These are phyloP conservation scores for Paraphaeosphaeria minitans DNA, from an alignment of 2,329 filamentous ascomycete genomes.

Conservation along the genomic window DNA sequence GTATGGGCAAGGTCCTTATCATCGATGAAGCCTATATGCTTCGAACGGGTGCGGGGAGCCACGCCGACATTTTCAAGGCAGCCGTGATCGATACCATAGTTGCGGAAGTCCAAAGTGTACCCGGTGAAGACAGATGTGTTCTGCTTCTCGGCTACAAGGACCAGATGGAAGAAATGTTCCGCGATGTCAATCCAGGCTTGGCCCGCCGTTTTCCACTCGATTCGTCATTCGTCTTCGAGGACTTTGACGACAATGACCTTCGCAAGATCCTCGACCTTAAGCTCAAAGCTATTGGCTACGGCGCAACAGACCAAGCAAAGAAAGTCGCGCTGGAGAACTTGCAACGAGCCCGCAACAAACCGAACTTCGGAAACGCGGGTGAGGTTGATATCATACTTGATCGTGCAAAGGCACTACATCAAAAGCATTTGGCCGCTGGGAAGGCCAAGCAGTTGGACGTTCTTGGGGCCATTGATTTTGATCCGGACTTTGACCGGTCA, in stretches of 20 bases:
- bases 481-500: constrained; percentile 62
- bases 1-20: constrained; percentile 74
- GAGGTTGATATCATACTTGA: constrained; percentile 74
- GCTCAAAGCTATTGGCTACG: constrained; percentile 61
- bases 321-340: constrained; percentile 63
- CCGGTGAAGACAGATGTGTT: constrained; percentile 74
- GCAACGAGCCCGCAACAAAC: constrained; percentile 63
- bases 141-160: constrained; percentile 73
- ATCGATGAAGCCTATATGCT: constrained; percentile 82
- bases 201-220: constrained; percentile 67
- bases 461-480: constrained; percentile 60
- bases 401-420: constrained; percentile 59
- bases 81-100: constrained; percentile 77
- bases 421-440: constrained; percentile 48
- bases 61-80: constrained; percentile 60
- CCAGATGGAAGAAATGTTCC: constrained; percentile 73
- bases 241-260: constrained; percentile 67
- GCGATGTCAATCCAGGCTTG: constrained; percentile 74
- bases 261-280: constrained; percentile 66
- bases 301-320: constrained; percentile 58
- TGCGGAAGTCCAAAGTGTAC: constrained; percentile 70
- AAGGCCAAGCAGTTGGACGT: constrained; percentile 31
- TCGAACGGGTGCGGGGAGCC: constrained; percentile 42
- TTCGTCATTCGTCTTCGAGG: constrained; percentile 70
- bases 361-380: constrained; percentile 74